Conservation (phyloP, 345 rosid genomes). For the Jatropha curcas region DNA sequence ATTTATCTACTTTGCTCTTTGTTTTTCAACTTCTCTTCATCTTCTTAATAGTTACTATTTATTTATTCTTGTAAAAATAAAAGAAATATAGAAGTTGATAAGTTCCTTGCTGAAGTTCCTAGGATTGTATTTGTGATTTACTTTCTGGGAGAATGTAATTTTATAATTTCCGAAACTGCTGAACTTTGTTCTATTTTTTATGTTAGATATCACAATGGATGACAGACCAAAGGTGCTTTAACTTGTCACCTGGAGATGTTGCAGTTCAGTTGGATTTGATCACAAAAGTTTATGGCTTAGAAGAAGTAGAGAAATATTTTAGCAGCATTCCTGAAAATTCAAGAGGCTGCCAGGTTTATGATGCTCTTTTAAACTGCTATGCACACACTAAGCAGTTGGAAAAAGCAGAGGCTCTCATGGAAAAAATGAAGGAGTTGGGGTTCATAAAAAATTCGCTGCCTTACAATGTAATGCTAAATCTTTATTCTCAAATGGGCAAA, state of each 20-base stretch:
- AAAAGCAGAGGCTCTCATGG: slow-evolving; percentile 47
- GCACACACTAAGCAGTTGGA: slow-evolving; percentile 32
- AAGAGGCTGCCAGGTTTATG: slow-evolving; percentile 41
- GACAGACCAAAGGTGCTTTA: slow-evolving; percentile 34
- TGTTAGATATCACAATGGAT: slow-evolving; percentile 52
- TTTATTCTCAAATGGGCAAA: slow-evolving; percentile 39
- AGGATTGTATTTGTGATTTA: neutral
- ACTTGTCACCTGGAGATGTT: slow-evolving; percentile 36
- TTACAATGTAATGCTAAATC: slow-evolving; percentile 59
- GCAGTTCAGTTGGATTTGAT: slow-evolving; percentile 55
- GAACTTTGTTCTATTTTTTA: neutral
- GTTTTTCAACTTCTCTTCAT: neutral
- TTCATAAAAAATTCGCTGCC: slow-evolving; percentile 30
- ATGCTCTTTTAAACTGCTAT: slow-evolving; percentile 55
- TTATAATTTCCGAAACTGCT: neutral
- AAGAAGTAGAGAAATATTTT: slow-evolving; percentile 47
- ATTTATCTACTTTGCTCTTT: too few species aligned
- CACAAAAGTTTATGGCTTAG: slow-evolving; percentile 46
- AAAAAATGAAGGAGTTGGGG: slow-evolving; percentile 39
- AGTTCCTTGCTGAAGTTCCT: neutral
- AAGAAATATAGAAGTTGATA: too few species aligned
- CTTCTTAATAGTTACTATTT: neutral
- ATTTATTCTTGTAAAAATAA: neutral
- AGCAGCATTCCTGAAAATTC: slow-evolving; percentile 21
- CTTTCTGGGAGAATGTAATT: neutral